Evolutionary conservation across 2,329 filamentous ascomycete genomes (phyloP), one percentile per base, ranked within the genome.

Genomic region (Chlorencoelia australis): DNA sequence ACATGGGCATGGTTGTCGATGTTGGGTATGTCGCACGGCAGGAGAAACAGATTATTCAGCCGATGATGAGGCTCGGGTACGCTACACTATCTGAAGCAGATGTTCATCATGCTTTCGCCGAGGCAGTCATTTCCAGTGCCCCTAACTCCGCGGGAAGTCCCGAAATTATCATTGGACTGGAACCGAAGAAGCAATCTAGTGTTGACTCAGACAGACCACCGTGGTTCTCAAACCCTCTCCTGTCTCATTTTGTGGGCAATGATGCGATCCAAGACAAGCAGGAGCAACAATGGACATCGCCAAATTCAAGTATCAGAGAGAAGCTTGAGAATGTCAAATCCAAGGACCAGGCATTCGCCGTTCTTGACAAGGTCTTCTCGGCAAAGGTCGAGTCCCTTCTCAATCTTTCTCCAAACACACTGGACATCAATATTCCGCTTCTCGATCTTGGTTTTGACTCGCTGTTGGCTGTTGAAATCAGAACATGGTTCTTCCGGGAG

Each of bases 1-100:
- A 76, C 46, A 56, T 78, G 10, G 71, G 70, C 0, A 62, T 63
- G 2, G 62, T 78, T 7, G 52, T 55, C 3, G 63, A 57, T 4
- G 50, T 60, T 4, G 65, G 66, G 1, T 60, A 56, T 34, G 46
- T 66, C 4, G 22, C 25, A 22, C 37, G 27, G 4, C 20, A 29
- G 17, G 35, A 30, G 9, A 17, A 18, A 9, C 20, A 21, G 11
- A 33, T 22, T 4, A 30, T 33, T 5, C 20, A 29, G 26, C 18
- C 24, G 11, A 13, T 38, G 2, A 15, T 17, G 13, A 38, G 14
- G 14, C 33, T 26, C 4, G 28, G 25, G 10, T 38, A 33, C n/a
- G 17, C 33, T 11, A n/a, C 34, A 3, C 49, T 47, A 8, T 45
- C 47, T 1, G 65, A 66, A 41, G 37, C 44, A 8, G 64, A 67